These are phyloP conservation scores for Abortiporus biennis DNA, from an alignment of 1,284 basidiomycete genomes.

Conservation along the genomic window DNA sequence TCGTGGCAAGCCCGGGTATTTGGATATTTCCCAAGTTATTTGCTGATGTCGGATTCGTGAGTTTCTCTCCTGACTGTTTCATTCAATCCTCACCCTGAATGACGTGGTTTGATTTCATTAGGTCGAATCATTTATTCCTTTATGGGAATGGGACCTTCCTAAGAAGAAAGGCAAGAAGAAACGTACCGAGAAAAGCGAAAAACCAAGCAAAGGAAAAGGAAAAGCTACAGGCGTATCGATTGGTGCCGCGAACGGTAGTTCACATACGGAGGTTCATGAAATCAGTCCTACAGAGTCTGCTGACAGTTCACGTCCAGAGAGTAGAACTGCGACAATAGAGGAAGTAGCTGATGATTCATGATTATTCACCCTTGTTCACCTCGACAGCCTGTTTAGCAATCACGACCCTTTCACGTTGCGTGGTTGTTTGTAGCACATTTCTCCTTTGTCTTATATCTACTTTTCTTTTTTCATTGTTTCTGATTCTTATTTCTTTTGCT, in stretches of 20 bases:
- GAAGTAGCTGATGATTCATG: conserved; percentile 28
- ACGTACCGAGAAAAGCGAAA: conserved; percentile 46
- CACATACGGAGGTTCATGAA: conserved; percentile 37
- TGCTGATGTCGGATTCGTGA: conserved; percentile 96
- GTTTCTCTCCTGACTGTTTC: conserved; percentile 29
- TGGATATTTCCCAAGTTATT: conserved; percentile 99
- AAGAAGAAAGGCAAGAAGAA: conserved; percentile 84
- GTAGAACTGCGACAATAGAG: conserved; percentile 44
- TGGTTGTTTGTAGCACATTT: conserved; percentile 2
- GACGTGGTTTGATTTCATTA: conserved; percentile 24
- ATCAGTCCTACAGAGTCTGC: conserved; percentile 25
- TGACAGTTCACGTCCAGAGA: conserved; percentile 39
- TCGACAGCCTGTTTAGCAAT: conserved; percentile 12
- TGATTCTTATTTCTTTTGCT: neutral
- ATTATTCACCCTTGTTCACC: conserved; percentile 11
- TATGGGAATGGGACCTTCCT: conserved; percentile 97
- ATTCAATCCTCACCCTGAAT: neutral
- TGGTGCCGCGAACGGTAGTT: conserved; percentile 6
- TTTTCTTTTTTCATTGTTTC: conserved; percentile 2
- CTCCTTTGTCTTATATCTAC: neutral
- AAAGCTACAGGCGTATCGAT: conserved; percentile 14
- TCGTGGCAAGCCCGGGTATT: conserved; percentile 86
- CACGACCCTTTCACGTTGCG: conserved; percentile 1
- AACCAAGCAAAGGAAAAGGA: conserved; percentile 21
- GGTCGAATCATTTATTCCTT: conserved; percentile 96